phyloP scores from a whole-genome alignment of 371 early-diverging fungal genomes.

The Nematocida sp. region DNA sequence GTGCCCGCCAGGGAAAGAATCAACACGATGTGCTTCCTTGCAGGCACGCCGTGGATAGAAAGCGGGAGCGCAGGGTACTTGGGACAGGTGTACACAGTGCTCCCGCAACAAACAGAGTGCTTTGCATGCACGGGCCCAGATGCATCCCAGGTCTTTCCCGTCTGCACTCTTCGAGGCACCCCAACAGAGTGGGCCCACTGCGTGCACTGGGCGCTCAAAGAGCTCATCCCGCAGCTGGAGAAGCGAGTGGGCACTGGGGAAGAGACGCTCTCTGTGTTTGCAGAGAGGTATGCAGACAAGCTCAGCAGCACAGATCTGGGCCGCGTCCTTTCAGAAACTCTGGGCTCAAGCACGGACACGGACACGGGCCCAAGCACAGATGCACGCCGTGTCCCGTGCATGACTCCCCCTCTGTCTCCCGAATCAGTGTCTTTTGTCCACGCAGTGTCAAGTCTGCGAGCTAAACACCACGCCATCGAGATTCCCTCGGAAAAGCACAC shows the following conservation, averaged over 20 bases:
- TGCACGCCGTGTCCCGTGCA: too few relatives aligned
- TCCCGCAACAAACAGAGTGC: slow-evolving; percentile 73
- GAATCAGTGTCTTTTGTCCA: slow-evolving; percentile 41
- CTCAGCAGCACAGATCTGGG: not conserved
- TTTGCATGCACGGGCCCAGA: slow-evolving; percentile 89
- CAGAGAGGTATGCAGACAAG: not conserved
- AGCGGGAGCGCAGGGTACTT: slow-evolving; percentile 88
- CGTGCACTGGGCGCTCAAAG: slow-evolving; percentile 94
- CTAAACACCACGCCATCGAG: slow-evolving; percentile 46
- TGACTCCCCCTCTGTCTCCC: not conserved
- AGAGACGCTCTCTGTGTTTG: not conserved
- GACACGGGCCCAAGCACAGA: not conserved
- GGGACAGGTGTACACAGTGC: slow-evolving; percentile 80
- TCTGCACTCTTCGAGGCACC: slow-evolving; percentile 92
- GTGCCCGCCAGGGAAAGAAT: slow-evolving; percentile 86
- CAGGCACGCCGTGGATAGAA: slow-evolving; percentile 80
- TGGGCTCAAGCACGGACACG: not conserved
- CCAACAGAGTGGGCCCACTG: slow-evolving; percentile 92
- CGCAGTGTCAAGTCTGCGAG: slow-evolving; percentile 43
- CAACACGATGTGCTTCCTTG: slow-evolving; percentile 83
- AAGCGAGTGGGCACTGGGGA: slow-evolving; percentile 65
- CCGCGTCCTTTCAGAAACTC: not conserved
- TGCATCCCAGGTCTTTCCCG: slow-evolving; percentile 66
- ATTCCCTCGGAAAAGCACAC: slow-evolving; percentile 34
- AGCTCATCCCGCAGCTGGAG: slow-evolving; percentile 83